Evolutionary conservation across 2,329 filamentous ascomycete genomes (phyloP).

Genomic region (Phyllosticta capitalensis): DNA sequence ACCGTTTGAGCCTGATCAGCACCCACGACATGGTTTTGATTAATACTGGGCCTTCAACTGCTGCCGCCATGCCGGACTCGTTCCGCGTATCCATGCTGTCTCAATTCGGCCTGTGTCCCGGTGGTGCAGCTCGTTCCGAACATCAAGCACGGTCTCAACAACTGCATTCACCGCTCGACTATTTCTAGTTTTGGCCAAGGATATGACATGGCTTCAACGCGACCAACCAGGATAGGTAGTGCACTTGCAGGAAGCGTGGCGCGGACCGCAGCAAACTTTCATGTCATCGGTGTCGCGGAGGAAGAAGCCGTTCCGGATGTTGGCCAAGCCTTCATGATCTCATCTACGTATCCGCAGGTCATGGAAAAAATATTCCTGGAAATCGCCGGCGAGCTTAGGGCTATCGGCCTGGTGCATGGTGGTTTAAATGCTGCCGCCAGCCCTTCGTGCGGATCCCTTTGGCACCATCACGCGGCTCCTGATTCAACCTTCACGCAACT

Average conservation of each 20-base stretch:
- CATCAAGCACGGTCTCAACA: background rate
- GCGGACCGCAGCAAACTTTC: background rate
- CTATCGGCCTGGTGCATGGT: background rate
- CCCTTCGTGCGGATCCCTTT: background rate
- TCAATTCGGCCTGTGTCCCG: background rate
- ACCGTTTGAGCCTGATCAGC: background rate
- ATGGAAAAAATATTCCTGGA: background rate
- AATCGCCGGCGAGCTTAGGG: background rate
- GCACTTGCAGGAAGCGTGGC: background rate
- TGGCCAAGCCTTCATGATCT: background rate
- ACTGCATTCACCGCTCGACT: background rate
- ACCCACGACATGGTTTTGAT: background rate
- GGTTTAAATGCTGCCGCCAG: background rate
- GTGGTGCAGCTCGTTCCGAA: background rate
- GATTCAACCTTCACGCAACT: background rate
- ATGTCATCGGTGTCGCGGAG: background rate
- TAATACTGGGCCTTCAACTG: background rate
- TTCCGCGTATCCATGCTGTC: background rate
- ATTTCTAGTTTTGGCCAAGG: background rate
- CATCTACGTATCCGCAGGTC: background rate
- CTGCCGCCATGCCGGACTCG: background rate
- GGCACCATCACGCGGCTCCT: background rate
- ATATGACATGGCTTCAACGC: background rate
- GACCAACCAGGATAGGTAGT: background rate
- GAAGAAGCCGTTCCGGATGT: background rate